Evolutionary conservation across 345 rosid genomes (phyloP).

Genomic region (Isatis tinctoria): DNA sequence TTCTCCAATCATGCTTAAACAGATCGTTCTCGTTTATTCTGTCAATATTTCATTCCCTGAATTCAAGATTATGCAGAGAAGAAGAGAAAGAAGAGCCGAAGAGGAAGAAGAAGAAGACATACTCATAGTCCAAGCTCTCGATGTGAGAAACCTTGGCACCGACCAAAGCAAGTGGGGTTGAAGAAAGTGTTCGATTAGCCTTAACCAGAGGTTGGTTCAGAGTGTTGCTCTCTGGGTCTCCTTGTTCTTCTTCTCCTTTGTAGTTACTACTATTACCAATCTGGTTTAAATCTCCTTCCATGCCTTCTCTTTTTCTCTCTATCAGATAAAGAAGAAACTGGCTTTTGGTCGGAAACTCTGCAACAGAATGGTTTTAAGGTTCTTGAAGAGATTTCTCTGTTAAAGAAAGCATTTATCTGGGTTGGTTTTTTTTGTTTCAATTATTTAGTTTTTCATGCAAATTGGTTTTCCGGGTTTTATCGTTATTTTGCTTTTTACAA

Average conservation of each 20-base stretch:
- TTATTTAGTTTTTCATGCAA: slow-evolving; percentile 6
- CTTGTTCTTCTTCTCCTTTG: slow-evolving; percentile 45
- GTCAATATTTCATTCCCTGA: slow-evolving; percentile 13
- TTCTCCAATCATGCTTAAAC: slow-evolving; percentile 97
- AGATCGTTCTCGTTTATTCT: slow-evolving; percentile 92
- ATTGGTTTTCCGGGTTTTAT: neutral
- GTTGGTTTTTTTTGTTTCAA: neutral
- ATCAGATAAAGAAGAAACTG: slow-evolving; percentile 17
- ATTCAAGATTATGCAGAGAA: neutral
- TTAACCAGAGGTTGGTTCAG: slow-evolving; percentile 69
- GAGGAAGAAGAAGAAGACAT: slow-evolving; percentile 19
- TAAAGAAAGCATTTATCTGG: slow-evolving; percentile 1
- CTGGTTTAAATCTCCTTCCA: slow-evolving; percentile 38
- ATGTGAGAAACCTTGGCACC: slow-evolving; percentile 84
- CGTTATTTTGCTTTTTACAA: neutral
- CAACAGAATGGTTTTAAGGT: slow-evolving; percentile 29
- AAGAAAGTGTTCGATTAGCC: slow-evolving; percentile 65
- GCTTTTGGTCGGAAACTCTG: slow-evolving; percentile 30
- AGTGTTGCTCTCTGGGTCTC: slow-evolving; percentile 66
- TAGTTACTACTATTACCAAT: slow-evolving; percentile 10
- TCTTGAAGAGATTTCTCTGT: slow-evolving; percentile 23
- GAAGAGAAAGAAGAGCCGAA: neutral
- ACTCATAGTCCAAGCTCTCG: slow-evolving; percentile 94
- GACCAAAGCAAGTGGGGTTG: slow-evolving; percentile 73
- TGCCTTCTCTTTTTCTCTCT: slow-evolving; percentile 13